A percentile compares a stretch with the other conserved stretches of the same genome.
Evolutionary conservation across 2,329 filamentous ascomycete genomes (phyloP).

Genomic region (Alternaria longipes): DNA sequence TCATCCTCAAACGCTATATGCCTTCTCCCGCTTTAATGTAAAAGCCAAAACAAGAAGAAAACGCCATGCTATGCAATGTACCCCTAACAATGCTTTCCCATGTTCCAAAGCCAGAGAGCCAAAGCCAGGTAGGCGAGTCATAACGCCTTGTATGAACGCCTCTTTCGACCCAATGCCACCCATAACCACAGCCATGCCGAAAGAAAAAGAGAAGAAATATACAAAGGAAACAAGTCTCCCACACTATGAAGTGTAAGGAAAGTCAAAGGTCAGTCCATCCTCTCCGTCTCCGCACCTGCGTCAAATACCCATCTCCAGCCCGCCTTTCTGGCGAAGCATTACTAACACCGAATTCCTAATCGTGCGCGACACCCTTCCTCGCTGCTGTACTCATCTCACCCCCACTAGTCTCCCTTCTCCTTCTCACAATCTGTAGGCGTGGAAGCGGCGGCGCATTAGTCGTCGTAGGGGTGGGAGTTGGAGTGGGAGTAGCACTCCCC

Average conservation of each 20-base stretch:
- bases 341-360: conserved; percentile 21
- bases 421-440: conserved; percentile 43
- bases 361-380: conserved; percentile 19
- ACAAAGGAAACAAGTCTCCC: background rate
- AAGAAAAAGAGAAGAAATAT: background rate
- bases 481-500: background rate
- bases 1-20: background rate
- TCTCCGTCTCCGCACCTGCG: conserved; percentile 21
- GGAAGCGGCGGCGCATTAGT: conserved; percentile 37
- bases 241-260: background rate
- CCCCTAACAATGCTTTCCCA: background rate
- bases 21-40: background rate
- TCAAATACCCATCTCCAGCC: conserved; percentile 13
- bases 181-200: background rate
- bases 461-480: conserved; percentile 2
- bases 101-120: background rate
- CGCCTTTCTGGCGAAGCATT: background rate
- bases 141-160: background rate
- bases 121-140: background rate
- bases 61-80: conserved; percentile 5
- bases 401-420: conserved; percentile 48
- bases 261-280: conserved; percentile 26
- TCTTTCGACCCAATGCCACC: background rate
- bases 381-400: conserved; percentile 49
- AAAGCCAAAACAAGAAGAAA: background rate